Evolutionary conservation across 352 stramenopile genomes (phyloP), one percentile per base, ranked within the genome.

Genomic region (Pythium diclinum): DNA sequence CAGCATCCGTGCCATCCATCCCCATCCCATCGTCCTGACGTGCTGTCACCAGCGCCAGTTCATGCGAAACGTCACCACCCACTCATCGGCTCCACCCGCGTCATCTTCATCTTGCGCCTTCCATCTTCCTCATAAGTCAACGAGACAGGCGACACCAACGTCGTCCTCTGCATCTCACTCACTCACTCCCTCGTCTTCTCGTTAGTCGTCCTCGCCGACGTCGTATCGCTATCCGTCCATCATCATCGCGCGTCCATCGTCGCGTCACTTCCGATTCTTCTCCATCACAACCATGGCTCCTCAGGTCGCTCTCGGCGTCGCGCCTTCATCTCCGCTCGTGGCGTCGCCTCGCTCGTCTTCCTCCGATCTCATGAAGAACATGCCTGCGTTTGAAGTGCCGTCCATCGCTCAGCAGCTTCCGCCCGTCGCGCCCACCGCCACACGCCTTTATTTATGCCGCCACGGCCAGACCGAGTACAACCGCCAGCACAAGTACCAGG

Each of bases 401-500:
- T 72, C 73, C 14, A 64, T 88, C 23, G 63, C 69, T 13, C 77
- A 79, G 63, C 82, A 89, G 68, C 68, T 92, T 25, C 81, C 85
- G 14, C 75, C 81, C 0, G 72, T 90, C 16, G 65, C 71, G 1
- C 59, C 77, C 34, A 69, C 75, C 42, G 86, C 69, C 67, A 85
- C 84, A 28, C 70, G 85, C 33, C 64, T 94, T 10, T 94, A 84
- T 61, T 69, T 94, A 42, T 94, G 85, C 42, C 83, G 85, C 48
- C 85, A 94, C 49, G 85, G 85, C 25, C 79, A 94, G 62, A 94
- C 85, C 47, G 85, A 94, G 56, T 92, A 68, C 71, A 94, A 94
- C 63, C 66, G 68, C 23, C 73, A 83, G 58, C 72, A 78, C 65
- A 89, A 88, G 65, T 84, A 91, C 56, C 85, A 94, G 65, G 85